Base-by-base conservation (phyloP, 805 yeast species). In the Trichomonascus vanleenenianus region DNA sequence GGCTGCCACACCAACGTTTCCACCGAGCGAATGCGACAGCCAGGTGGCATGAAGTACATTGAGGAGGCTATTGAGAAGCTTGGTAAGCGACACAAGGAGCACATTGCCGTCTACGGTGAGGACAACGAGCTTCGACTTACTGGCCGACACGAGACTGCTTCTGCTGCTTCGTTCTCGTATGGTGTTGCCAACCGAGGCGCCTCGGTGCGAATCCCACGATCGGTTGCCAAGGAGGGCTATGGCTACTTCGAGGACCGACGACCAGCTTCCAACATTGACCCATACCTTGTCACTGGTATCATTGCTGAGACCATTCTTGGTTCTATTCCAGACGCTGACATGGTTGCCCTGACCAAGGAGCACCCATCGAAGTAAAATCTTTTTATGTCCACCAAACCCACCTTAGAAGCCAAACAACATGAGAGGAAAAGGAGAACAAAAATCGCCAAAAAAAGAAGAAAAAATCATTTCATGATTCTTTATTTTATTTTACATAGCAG, bases 131-230 rank as follows among this genome's bases (percentile, higher is more conserved):
- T 72, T 73, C 88, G 98, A 79, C 79, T 93, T 63, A 93, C 98
- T 55, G 98, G 98, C 67, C 83, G 91, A 66, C 97, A 89, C 71
- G 98, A 93, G 78, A 93, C 98, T 56, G 98, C 97, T 43, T 83
- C 95, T 40, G 80, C 86, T 79, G 83, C 85, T 57, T 70, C 78
- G 44, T 93, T 91, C 79, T 83, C 95, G 41, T 80, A 88, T 50
- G 98, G 98, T 78, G 97, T 93, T 58, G 98, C 98, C 66, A 93
- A 93, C 87, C 85, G 98, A 79, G 98, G 97, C 74, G 96, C 96
- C 51, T 89, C 97, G 20, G 80, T 93, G 58, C 88, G 98, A 81
- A 93, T 93, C 67, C 98, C 98, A 73, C 84, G 98, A 77, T 83
- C 96, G 39, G 98, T 93, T 59, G 95, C 95, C 67, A 86, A 86